Conservation (phyloP, 306 rosid genomes). For the Vigna radiata region DNA sequence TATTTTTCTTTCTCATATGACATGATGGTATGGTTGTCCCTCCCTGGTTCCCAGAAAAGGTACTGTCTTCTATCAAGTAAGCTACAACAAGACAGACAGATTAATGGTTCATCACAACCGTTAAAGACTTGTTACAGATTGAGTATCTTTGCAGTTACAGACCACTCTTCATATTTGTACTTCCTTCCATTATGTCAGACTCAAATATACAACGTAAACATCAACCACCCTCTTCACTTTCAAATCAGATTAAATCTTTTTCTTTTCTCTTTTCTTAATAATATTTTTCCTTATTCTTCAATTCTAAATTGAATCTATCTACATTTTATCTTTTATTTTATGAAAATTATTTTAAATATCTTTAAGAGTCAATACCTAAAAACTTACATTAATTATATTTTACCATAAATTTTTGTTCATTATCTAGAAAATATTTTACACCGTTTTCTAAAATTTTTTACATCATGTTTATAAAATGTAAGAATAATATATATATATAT, state of each 20-base stretch:
- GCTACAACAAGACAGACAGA: slow-evolving; percentile 43
- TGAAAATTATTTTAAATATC: no score
- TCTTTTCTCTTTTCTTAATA: no score
- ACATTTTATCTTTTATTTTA: no score
- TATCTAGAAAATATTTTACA: no score
- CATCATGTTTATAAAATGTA: no score
- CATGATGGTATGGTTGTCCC: slow-evolving; percentile 13
- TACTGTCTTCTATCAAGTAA: slow-evolving; percentile 26
- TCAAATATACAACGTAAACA: slow-evolving; percentile 34
- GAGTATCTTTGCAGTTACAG: slow-evolving; percentile 39
- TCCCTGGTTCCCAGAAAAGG: slow-evolving; percentile 42
- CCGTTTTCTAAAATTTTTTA: no score
- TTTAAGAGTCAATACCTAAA: no score
- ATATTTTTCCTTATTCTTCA: no score
- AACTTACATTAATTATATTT: no score
- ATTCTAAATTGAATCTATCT: no score
- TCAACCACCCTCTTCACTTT: slow-evolving; percentile 19
- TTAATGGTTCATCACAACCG: slow-evolving; percentile 44
- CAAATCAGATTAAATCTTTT: not conserved
- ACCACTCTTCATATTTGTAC: slow-evolving; percentile 39
- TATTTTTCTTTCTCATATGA: not conserved
- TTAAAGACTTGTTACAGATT: slow-evolving; percentile 40
- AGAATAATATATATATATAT: no score
- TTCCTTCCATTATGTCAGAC: slow-evolving; percentile 45
- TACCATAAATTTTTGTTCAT: no score